Evolutionary conservation across 2,329 filamentous ascomycete species (phyloP), one percentile per base, ranked within the genome.

Genomic region (Coccinonectria pachysandricola): DNA sequence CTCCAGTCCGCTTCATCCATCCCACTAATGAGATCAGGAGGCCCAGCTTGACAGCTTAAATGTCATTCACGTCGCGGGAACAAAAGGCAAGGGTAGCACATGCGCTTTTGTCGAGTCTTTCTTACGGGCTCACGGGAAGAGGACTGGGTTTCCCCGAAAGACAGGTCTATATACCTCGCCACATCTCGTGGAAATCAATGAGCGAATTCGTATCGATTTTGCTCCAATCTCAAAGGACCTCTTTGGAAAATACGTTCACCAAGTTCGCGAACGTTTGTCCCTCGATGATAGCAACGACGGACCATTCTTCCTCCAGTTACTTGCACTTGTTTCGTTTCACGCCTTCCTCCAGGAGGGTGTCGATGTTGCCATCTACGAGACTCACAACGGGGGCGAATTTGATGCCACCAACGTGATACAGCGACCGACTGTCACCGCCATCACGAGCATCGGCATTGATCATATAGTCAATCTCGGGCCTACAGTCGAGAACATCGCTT

Each of bases 81-180:
- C 65, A 0, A 71, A 71, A 43, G 66, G 66, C 1, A 71, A 71
- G 52, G 66, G 66, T 4, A 64, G 56, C 30, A 68, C 64, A 0
- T 67, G 62, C 32, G 63, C 62, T 3, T 68, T 63, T 27, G 47
- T 54, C 12, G 48, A 57, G 15, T 57, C 50, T 1, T 53, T 70
- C 15, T 49, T 71, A 35, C 42, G 23, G 30, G 38, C 19, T 41
- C 35, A 45, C 38, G 35, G 36, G 12, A 6, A 43, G 7, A 34
- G 35, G 21, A 40, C 30, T 11, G 24, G 24, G 3, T 26, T 26
- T 12, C 24, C 24, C 9, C 15, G 26, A 7, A 56, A 51, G 26
- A 52, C 58, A 7, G 65, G 64, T 2, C 54, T 68, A 10, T 68
- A 62, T 46, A 68, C 64, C 2, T 64, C 60, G 6, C 64, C 63